A percentile compares a stretch with the other conserved stretches of the same genome.
Conservation (phyloP, 768 basidiomycete genomes). For the Mycena alexandri region DNA sequence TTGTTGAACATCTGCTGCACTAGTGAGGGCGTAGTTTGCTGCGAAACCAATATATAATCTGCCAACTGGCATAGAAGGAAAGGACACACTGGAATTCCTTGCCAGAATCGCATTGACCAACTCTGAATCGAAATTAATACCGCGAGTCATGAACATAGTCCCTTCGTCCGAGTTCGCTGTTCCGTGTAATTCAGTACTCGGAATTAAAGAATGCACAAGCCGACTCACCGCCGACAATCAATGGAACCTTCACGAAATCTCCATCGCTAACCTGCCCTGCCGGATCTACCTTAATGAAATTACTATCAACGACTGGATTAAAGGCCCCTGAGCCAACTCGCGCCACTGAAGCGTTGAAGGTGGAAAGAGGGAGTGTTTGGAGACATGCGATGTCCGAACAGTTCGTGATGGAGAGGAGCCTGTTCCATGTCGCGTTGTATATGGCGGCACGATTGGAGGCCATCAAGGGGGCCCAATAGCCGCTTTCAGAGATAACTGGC, state of each 20-base stretch:
- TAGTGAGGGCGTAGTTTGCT: constrained; percentile 29
- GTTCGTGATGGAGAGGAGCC: constrained; percentile 31
- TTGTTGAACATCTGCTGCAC: constrained; percentile 30
- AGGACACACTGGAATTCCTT: constrained; percentile 29
- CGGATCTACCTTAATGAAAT: constrained; percentile 31
- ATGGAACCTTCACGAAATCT: constrained; percentile 29
- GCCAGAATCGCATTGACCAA: constrained; percentile 30
- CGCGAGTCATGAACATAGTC: constrained; percentile 29
- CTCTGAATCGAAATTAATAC: constrained; percentile 31
- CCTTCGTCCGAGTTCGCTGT: constrained; percentile 31
- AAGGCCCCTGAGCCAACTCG: constrained; percentile 30
- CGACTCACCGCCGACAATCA: constrained; percentile 29
- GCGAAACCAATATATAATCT: constrained; percentile 26
- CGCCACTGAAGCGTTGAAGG: constrained; percentile 32
- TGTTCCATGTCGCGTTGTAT: constrained; percentile 32
- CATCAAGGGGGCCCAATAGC: constrained; percentile 28
- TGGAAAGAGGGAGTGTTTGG: constrained; percentile 30
- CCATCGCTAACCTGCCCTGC: constrained; percentile 31
- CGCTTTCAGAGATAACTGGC: constrained; percentile 31
- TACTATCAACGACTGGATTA: constrained; percentile 30
- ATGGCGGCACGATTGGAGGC: constrained; percentile 29
- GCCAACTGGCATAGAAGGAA: constrained; percentile 27
- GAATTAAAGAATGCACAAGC: constrained; percentile 29
- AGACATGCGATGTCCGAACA: constrained; percentile 31
- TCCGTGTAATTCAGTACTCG: constrained; percentile 29